Evolutionary conservation across 129 eudicot species (phyloP).

Genomic region (Helianthus tuberosus): DNA sequence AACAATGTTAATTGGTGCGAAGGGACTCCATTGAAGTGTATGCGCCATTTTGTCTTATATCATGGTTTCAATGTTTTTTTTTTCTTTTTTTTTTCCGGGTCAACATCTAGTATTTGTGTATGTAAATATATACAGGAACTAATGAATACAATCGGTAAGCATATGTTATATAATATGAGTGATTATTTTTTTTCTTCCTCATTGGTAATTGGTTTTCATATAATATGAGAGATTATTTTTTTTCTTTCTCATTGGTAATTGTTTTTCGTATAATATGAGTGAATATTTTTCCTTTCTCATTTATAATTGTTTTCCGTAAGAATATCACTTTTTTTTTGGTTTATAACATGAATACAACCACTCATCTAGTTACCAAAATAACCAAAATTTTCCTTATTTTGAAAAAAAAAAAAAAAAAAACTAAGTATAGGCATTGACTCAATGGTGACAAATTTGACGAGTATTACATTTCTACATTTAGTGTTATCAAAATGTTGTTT

Average conservation of each 20-base stretch:
- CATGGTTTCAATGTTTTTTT: conserved; percentile 18
- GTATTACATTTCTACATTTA: background rate
- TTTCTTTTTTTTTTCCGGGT: background rate
- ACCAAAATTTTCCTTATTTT: too few species aligned
- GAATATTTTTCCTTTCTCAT: background rate
- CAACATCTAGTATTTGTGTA: background rate
- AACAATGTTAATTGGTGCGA: conserved; percentile 59
- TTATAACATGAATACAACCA: background rate
- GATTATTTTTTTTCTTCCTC: background rate
- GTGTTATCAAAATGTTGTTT: too few species aligned
- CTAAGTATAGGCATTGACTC: too few species aligned
- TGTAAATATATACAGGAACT: background rate
- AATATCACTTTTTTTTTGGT: background rate
- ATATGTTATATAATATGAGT: background rate
- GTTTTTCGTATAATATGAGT: too few species aligned
- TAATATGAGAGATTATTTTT: too few species aligned
- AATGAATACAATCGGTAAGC: background rate
- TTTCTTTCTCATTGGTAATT: too few species aligned
- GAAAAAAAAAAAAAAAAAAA: too few species aligned
- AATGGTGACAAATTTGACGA: background rate
- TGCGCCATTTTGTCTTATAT: conserved; percentile 23
- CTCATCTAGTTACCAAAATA: background rate
- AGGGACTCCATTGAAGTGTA: conserved; percentile 35
- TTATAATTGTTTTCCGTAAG: background rate
- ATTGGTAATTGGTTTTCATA: background rate